Evolutionary conservation across 306 rosid genomes (phyloP), one percentile per base, ranked within the genome.

Genomic region (Cicer chorassanicum): DNA sequence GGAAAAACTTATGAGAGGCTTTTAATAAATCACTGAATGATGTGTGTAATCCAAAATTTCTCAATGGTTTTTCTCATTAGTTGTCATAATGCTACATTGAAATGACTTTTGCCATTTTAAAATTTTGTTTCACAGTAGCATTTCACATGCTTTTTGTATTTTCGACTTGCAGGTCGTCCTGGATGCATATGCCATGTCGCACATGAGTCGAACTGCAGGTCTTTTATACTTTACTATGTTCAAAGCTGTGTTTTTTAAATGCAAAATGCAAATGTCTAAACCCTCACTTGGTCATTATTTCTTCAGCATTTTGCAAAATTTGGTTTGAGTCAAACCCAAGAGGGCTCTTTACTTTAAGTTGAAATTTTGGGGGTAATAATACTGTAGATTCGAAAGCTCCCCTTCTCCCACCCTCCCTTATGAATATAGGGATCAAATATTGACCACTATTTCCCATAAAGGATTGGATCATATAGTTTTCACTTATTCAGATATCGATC

Each of bases 181-280:
- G 99, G 96, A 75, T 94, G 96, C 80, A 84, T 94, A 88, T 94
- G 99, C 87, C 89, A 88, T 76, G 88, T 89, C 59, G 84, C 87
- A 12, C 72, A 85, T 56, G 88, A 90, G 60, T 86, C 99, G 15
- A 74, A 70, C 54, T 94, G 99, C 99, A 92, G 97, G 99, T 94
- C 66, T 73, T 80, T 72, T 34, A 57, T 68, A 49, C 66, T 61
- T 53, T 70, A 54, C 72, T 77, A 54, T 73, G 40, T 64, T 59
- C 40, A 76, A 71, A 45, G 66, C 39, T 75, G 18, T 78, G 44
- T 63, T 53, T 11, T 69, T 76, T 55, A 19, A 6, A 56, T 29
- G 16, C 14, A 24, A 18, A 55, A 41, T 73, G 66, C 67, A 45
- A 62, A 68, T 24, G 12, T 65, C 34, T 42, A 64, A 68, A 44